Evolutionary conservation across 305 asterid genomes (phyloP), one percentile per base, ranked within the genome.

Genomic region (Fraxinus velutina): DNA sequence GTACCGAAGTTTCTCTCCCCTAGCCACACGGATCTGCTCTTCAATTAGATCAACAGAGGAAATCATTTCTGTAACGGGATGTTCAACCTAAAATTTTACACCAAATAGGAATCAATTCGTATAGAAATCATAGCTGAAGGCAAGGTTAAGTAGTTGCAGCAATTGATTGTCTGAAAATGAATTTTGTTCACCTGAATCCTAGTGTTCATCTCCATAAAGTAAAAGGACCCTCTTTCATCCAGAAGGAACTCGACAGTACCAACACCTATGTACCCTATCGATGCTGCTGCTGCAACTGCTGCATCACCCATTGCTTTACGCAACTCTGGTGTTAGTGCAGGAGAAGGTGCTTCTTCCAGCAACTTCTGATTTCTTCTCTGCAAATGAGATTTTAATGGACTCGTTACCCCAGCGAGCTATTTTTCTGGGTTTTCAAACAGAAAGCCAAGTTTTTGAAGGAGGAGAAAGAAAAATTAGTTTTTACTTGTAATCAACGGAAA

Each of bases 271-370:
- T 96, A 96, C 74, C 99, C 99, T 79, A 96, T 96, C 15, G 99
- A 93, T 74, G 96, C 95, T 68, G 99, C 99, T 17, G 99, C 99
- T 78, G 99, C 92, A 75, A 95, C 97, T 79, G 99, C 99, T 72
- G 99, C 99, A 89, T 95, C 99, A 79, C 99, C 99, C 99, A 95
- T 95, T 83, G 97, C 98, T 87, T 92, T 96, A 77, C 99, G 90
- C 83, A 96, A 86, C 86, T 94, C 99, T 27, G 95, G 85, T 78
- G 98, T 92, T 83, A 96, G 86, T 80, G 99, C 99, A 82, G 99
- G 99, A 73, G 99, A 96, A 19, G 99, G 99, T 66, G 99, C 99
- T 89, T 96, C 99, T 86, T 96, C 99, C 78, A 96, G 92, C 89
- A 96, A 83, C 89, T 96, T 96, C 86, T 96, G 99, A 83, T 96